These are phyloP conservation scores for Colletotrichum melonis DNA, from an alignment of 2,329 filamentous ascomycete species.

Conservation along the genomic window DNA sequence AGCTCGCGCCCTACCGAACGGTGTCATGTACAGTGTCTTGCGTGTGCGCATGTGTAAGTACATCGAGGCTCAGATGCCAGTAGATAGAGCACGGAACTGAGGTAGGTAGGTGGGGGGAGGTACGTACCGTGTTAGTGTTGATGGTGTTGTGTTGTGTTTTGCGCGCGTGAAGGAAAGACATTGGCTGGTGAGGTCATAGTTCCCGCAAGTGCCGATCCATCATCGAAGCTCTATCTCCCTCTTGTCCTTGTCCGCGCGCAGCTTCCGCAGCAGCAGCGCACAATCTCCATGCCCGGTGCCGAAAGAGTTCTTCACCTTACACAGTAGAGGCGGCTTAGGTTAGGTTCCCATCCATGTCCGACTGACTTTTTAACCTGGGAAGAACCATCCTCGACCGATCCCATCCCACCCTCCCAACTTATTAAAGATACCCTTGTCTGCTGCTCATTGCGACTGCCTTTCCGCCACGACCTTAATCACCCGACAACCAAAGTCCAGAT, in stretches of 20 bases:
- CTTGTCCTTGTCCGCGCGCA: constrained; percentile 3
- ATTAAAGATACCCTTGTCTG: constrained; percentile 29
- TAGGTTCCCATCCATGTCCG: constrained; percentile 9
- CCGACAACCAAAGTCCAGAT: constrained; percentile 24
- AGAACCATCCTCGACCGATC: neutral
- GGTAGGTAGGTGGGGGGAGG: neutral
- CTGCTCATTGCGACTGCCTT: constrained; percentile 1
- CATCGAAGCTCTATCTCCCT: constrained; percentile 25
- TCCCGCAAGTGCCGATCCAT: constrained; percentile 37
- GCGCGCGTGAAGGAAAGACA: neutral
- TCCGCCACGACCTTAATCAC: constrained; percentile 19
- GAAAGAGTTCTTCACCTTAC: neutral
- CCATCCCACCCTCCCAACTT: constrained; percentile 16
- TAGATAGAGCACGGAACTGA: neutral
- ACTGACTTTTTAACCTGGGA: neutral
- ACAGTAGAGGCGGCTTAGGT: no score
- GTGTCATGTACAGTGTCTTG: no score
- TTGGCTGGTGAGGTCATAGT: constrained; percentile 37
- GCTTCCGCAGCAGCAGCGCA: neutral
- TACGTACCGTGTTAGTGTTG: neutral
- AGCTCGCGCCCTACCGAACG: neutral
- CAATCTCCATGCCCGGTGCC: neutral
- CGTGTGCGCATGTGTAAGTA: no score
- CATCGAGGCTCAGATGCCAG: neutral
- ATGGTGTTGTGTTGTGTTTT: neutral